phyloP scores from a whole-genome alignment of 768 basidiomycete genomes.

The Pulveroboletus sp. region DNA sequence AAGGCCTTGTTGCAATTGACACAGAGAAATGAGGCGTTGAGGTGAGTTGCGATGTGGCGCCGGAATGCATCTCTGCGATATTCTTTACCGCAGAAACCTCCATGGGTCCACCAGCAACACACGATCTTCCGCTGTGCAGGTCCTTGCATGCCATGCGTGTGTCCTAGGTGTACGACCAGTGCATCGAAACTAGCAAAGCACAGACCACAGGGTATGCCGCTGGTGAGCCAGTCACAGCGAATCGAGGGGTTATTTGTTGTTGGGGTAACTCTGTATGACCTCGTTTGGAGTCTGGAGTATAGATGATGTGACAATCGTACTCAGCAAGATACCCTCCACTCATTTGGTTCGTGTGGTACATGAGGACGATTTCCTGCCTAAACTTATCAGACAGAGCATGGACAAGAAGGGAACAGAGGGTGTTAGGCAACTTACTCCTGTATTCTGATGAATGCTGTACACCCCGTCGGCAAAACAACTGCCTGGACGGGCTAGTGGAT shows the following conservation, averaged over 20 bases:
- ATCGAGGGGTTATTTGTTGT: background rate
- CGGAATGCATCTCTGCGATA: constrained; percentile 1
- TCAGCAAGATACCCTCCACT: too few relatives aligned
- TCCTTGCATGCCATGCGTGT: background rate
- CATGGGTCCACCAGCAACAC: background rate
- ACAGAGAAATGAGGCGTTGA: background rate
- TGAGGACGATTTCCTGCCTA: too few relatives aligned
- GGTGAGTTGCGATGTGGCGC: constrained; percentile 1
- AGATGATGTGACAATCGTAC: background rate
- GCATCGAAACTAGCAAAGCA: background rate
- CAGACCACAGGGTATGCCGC: background rate
- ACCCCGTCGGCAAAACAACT: too few relatives aligned
- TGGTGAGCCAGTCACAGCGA: background rate
- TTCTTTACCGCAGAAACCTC: background rate
- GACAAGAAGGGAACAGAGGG: too few relatives aligned
- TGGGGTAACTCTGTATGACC: background rate
- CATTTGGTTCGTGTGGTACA: background rate
- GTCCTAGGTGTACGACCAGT: background rate
- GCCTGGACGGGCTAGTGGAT: too few relatives aligned
- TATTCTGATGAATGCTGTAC: too few relatives aligned
- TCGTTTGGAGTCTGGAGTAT: background rate
- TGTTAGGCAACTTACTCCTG: too few relatives aligned
- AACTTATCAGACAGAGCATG: too few relatives aligned
- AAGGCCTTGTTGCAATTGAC: background rate
- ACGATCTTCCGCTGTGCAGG: background rate